Evolutionary conservation across 352 stramenopile genomes (phyloP).

Genomic region (Globisporangium spiculum): DNA sequence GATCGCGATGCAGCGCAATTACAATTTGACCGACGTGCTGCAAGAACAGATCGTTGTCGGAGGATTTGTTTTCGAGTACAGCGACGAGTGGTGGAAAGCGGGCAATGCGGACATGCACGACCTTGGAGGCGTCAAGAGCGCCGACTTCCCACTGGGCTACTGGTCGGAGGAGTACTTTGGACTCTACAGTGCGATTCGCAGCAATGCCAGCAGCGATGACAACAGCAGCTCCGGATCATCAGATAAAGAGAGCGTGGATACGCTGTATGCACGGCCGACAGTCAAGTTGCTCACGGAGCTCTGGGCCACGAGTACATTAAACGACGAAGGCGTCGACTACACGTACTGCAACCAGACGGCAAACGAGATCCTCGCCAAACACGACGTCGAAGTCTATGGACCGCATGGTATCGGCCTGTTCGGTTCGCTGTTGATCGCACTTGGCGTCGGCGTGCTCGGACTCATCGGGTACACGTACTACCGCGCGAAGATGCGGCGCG

Average conservation of each 20-base stretch:
- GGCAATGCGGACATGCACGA: constrained; percentile 53
- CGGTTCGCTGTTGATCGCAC: constrained; percentile 14
- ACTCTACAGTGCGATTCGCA: constrained; percentile 26
- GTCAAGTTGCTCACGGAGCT: constrained; percentile 47
- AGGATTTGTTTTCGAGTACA: constrained; percentile 78
- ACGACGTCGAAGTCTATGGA: constrained; percentile 18
- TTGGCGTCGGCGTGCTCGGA: constrained; percentile 10
- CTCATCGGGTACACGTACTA: constrained; percentile 20
- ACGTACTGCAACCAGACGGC: constrained; percentile 24
- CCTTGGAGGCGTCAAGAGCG: constrained; percentile 39
- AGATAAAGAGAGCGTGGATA: constrained; percentile 24
- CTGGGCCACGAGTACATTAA: constrained; percentile 35
- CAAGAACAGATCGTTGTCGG: constrained; percentile 53
- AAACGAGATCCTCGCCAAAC: constrained; percentile 3
- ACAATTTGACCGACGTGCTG: constrained; percentile 37
- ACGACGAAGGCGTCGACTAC: constrained; percentile 36
- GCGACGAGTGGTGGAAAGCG: constrained; percentile 75
- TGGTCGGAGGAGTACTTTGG: constrained; percentile 69
- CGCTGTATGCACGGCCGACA: constrained; percentile 43
- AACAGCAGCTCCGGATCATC: neutral
- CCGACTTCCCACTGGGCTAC: constrained; percentile 58
- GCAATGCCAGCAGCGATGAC: neutral
- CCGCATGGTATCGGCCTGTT: constrained; percentile 21
- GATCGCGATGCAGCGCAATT: constrained; percentile 57
- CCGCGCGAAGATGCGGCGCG: constrained; percentile 20